Evolutionary conservation across 768 basidiomycete species (phyloP), one percentile per base, ranked within the genome.

Genomic region (Mrakia frigida): DNA sequence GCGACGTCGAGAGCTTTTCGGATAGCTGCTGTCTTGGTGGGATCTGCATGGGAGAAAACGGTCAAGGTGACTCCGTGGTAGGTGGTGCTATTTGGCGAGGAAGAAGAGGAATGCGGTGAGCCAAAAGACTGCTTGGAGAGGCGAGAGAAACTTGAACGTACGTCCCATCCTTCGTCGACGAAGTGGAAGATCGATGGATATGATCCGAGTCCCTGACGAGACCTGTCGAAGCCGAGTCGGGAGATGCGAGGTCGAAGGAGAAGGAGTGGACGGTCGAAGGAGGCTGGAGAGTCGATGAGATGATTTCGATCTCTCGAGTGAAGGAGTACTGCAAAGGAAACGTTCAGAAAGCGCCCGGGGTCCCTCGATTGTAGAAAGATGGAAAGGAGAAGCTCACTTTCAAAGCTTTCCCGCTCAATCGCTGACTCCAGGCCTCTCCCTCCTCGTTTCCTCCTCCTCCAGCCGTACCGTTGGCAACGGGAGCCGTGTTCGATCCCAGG

Each of bases 21-120:
- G 37, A 73, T 60, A 3, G 72, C 59, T 25, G 35, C 59, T 9
- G 56, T n/a, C 41, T 73, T 73, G 25, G n/a, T n/a, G 0, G 56
- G 90, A 81, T 98, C 95, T 28, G 94, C 94, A 81, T 95, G 94
- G 5, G 92, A 93, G 94, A 94, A 98, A 2, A 97, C 93, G 1
- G 93, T 94, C 77, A 98, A 86, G 80, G 93, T 93, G 52, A 96
- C 93, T 67, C 93, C 94, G 81, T 97, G 89, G 82, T 93, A 96
- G 13, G 91, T 89, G 78, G 92, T 79, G n/a, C 90, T 85, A n/a
- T 90, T 90, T 0, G 91, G 91, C 33, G 93, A 88, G 84, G 91
- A 89, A 73, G 92, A 89, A 33, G 92, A 92, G 28, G 91, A 91
- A n/a, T n/a, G n/a, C n/a, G n/a, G n/a, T n/a, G n/a, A n/a, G n/a